Base-by-base conservation (phyloP, 345 rosid genomes). In the Eucalyptus cloeziana region DNA sequence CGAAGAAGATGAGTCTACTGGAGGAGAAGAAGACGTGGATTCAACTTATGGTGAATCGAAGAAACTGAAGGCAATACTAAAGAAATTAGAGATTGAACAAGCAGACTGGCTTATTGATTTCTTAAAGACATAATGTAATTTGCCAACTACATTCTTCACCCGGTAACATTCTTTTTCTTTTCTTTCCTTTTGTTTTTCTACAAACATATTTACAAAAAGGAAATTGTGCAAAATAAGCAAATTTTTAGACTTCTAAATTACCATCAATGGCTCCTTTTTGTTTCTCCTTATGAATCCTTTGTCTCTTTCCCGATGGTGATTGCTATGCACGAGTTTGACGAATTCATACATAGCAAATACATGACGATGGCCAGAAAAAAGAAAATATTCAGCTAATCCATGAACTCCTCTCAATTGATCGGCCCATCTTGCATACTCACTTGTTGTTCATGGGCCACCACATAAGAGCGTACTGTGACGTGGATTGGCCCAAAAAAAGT, bases 391-490 rank as follows among this genome's bases (percentile, higher is more conserved):
- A 8, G 60, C 12, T 22, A 22, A 54, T 22, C 25, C 27, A 13
- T 49, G 16, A 49, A 49, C 50, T 49, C 16, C 1, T 22, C 1
- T 8, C 27, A 0, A 24, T 10, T 56, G 62, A 24, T 56, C 11
- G 62, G 62, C 62, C 62, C 62, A 56, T 17, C 62, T 19, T 7
- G 30, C 10, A 3, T 24, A 56, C 62, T 10, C 11, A 56, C 25
- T 24, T 58, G 67, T 25, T 58, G 6, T 5, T 58, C 67, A 58
- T 58, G 13, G 67, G 67, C 67, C 67, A 25, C n/a, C 67, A 5
- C 30, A 10, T 58, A 0, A 25, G 7, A 25, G 6, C 30, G 7
- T 24, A 0, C 1, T 5, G 2, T 25, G 67, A 17, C 3, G 54
- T 51, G 7, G 21, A 51, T 51, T 51, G 54, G 54, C 54, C 54